These are phyloP conservation scores for Zanthoxylum bungeanum DNA, from an alignment of 345 rosid species.

Conservation along the genomic window DNA sequence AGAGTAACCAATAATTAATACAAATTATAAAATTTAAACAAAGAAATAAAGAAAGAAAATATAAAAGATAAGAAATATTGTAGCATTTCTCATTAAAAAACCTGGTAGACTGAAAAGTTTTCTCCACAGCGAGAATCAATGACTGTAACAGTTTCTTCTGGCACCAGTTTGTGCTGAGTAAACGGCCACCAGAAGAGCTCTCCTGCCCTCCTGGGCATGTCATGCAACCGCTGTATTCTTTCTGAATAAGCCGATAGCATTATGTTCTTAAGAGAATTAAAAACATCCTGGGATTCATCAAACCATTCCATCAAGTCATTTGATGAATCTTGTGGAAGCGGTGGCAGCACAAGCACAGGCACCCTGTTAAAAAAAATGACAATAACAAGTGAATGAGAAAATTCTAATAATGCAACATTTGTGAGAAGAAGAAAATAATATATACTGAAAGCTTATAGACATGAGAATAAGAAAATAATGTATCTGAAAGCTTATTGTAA, in stretches of 20 bases:
- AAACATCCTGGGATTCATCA: conserved; percentile 47
- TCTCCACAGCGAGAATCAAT: conserved; percentile 96
- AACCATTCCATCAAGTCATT: conserved; percentile 88
- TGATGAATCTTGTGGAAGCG: conserved; percentile 68
- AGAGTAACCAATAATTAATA: not conserved
- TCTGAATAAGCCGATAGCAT: conserved; percentile 58
- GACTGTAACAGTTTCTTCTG: conserved; percentile 60
- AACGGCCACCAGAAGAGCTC: conserved; percentile 96
- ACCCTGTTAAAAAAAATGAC: conserved; percentile 40
- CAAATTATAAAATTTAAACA: not conserved
- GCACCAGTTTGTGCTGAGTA: conserved; percentile 86
- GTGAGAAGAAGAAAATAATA: conserved; percentile 11
- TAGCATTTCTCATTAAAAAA: conserved; percentile 22
- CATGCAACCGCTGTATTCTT: conserved; percentile 55
- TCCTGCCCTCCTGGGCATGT: conserved; percentile 70
- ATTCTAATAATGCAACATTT: not conserved
- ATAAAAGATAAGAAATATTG: not conserved
- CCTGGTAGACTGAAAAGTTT: conserved; percentile 83
- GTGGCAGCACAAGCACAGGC: conserved; percentile 88
- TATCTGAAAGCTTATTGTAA: too few relatives aligned
- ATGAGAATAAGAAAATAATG: too few relatives aligned
- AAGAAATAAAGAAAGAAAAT: not conserved
- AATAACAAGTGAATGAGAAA: conserved; percentile 2
- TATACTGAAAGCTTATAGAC: not conserved
- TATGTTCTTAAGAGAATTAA: conserved; percentile 54